Evolutionary conservation across 148 eudicot genomes (phyloP).

Genomic region (Limonium bicolor): DNA sequence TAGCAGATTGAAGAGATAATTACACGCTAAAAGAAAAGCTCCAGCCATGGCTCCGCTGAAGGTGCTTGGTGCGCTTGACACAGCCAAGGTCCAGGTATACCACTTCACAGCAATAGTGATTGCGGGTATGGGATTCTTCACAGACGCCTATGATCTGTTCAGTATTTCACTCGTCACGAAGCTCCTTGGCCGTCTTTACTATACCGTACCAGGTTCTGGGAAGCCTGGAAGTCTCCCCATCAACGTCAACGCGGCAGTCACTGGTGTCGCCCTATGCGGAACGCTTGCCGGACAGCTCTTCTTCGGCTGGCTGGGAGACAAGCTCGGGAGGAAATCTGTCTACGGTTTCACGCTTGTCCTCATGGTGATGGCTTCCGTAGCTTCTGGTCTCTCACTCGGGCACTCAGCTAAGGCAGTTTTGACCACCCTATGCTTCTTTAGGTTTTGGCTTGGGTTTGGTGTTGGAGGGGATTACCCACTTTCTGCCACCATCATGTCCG

Average conservation of each 20-base stretch:
- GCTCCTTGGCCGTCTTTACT: conserved; percentile 53
- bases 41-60: no score
- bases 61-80: conserved; percentile 47
- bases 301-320: no score
- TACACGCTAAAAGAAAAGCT: no score
- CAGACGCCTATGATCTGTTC: conserved; percentile 67
- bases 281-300: conserved; percentile 64
- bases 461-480: conserved; percentile 71
- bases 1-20: no score
- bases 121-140: conserved; percentile 77
- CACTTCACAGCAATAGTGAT: no score
- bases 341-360: conserved; percentile 49
- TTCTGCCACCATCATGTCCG: conserved; percentile 64
- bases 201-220: conserved; percentile 8
- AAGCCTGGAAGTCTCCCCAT: conserved; percentile 51
- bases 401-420: conserved; percentile 27
- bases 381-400: conserved; percentile 50
- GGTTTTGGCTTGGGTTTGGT: no score
- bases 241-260: conserved; percentile 32
- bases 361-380: conserved; percentile 43
- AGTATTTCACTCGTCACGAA: conserved; percentile 51
- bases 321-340: conserved; percentile 54
- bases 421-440: conserved; percentile 58
- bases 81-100: conserved; percentile 54
- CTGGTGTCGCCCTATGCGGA: conserved; percentile 59